Percentiles rank a stretch among this genome's conserved stretches.
Conservation (phyloP, 140 eudicot species). For the Cichorium intybus region DNA sequence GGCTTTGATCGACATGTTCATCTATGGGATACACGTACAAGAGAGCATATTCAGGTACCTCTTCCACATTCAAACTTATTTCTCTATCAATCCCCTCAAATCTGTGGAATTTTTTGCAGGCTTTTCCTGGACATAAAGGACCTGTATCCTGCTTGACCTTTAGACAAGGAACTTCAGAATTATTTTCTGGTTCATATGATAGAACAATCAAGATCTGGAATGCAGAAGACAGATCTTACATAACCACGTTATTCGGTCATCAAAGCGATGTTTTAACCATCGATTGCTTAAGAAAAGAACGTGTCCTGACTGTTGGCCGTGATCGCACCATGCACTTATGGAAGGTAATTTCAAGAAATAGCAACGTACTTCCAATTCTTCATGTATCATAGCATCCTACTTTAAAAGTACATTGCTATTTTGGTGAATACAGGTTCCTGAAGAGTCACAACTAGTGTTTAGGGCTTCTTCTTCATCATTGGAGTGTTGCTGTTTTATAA, state of each 20-base stretch:
- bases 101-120: constrained; percentile 40
- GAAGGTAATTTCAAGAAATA: constrained; percentile 84
- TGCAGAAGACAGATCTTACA: constrained; percentile 79
- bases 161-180: constrained; percentile 87
- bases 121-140: constrained; percentile 91
- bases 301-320: constrained; percentile 86
- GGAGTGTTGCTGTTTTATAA: constrained; percentile 87
- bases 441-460: constrained; percentile 73
- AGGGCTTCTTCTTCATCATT: constrained; percentile 84
- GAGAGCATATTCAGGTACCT: constrained; percentile 75
- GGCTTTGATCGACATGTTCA: constrained; percentile 96
- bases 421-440: constrained; percentile 66
- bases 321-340: constrained; percentile 87
- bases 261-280: constrained; percentile 86
- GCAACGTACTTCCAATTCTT: too few relatives aligned
- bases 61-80: not conserved
- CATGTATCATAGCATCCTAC: not conserved
- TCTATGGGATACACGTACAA: constrained; percentile 88
- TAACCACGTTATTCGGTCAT: constrained; percentile 82
- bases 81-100: not conserved
- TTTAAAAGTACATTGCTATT: not conserved
- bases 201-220: constrained; percentile 87
- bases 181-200: constrained; percentile 94
- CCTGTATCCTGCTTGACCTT: constrained; percentile 90
- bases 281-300: constrained; percentile 85